Evolutionary conservation across 352 stramenopile genomes (phyloP).

Genomic region (Phytophthora multivora): DNA sequence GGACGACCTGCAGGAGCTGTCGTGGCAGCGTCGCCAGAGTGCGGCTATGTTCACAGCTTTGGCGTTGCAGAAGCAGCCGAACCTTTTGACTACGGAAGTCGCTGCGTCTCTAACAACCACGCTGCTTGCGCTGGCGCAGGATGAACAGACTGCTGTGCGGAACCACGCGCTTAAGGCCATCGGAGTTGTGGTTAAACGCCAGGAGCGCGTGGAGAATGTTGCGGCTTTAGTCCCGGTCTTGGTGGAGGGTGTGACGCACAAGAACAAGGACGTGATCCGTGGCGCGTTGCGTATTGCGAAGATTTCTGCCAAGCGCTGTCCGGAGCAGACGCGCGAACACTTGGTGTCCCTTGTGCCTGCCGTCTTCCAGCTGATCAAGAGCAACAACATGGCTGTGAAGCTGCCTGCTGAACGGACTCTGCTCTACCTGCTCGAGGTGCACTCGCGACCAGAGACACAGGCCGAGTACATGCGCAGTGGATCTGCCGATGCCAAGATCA

Average conservation of each 20-base stretch:
- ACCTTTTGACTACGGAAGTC: constrained; percentile 38
- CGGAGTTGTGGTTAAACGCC: constrained; percentile 58
- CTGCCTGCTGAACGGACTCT: constrained; percentile 83
- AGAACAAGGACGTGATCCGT: constrained; percentile 85
- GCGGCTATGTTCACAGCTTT: constrained; percentile 59
- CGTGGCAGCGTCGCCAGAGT: constrained; percentile 70
- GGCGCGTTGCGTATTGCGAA: constrained; percentile 77
- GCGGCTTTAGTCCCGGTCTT: constrained; percentile 62
- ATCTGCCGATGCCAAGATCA: constrained; percentile 75
- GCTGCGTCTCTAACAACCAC: constrained; percentile 28
- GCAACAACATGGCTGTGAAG: constrained; percentile 90
- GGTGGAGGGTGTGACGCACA: constrained; percentile 60
- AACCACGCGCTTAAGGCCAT: constrained; percentile 59
- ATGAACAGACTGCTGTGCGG: constrained; percentile 75
- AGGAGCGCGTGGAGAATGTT: constrained; percentile 35
- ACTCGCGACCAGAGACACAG: constrained; percentile 81
- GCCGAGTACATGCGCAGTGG: constrained; percentile 68
- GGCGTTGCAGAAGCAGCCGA: constrained; percentile 54
- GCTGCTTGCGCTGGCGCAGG: constrained; percentile 51
- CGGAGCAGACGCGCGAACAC: constrained; percentile 56
- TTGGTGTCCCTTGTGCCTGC: constrained; percentile 68
- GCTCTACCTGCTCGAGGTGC: constrained; percentile 88
- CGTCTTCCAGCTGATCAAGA: constrained; percentile 88
- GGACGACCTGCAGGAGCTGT: constrained; percentile 42
- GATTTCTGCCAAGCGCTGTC: constrained; percentile 70